Percentiles rank a stretch among this genome's conserved stretches.
Conservation (phyloP, 345 rosid species). For the Hibiscus tridactylites region DNA sequence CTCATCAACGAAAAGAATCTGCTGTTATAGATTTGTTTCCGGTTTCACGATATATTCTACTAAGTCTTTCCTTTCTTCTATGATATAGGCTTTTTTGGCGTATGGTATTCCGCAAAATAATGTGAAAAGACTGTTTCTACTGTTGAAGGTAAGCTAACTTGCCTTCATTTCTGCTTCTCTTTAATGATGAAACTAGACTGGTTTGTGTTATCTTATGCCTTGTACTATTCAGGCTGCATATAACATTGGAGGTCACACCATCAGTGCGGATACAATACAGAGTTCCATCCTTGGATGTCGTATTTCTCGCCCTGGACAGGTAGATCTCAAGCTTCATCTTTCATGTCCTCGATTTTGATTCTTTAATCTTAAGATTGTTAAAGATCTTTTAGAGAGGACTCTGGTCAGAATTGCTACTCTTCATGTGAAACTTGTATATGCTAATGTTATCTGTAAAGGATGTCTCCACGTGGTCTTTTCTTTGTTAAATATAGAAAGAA, state of each 20-base stretch:
- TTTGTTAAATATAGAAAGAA: not conserved
- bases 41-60: not conserved
- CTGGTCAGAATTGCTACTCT: too few species aligned
- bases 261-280: conserved; percentile 79
- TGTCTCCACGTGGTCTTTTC: not conserved
- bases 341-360: conserved; percentile 5
- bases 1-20: conserved; percentile 7
- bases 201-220: conserved; percentile 12
- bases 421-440: too few species aligned
- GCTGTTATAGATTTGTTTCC: not conserved
- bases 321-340: conserved; percentile 16
- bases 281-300: conserved; percentile 73
- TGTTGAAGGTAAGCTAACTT: conserved; percentile 52
- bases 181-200: not conserved
- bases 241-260: conserved; percentile 81
- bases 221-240: conserved; percentile 76
- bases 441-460: not conserved
- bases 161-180: not conserved
- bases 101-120: conserved; percentile 88
- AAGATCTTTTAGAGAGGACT: too few species aligned
- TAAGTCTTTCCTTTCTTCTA: conserved; percentile 1
- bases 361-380: not conserved
- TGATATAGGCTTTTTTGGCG: conserved; percentile 76
- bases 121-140: conserved; percentile 67
- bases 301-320: conserved; percentile 97